These are phyloP conservation scores for Fusarium bactridioides DNA, from an alignment of 2,329 filamentous ascomycete genomes.

Conservation along the genomic window DNA sequence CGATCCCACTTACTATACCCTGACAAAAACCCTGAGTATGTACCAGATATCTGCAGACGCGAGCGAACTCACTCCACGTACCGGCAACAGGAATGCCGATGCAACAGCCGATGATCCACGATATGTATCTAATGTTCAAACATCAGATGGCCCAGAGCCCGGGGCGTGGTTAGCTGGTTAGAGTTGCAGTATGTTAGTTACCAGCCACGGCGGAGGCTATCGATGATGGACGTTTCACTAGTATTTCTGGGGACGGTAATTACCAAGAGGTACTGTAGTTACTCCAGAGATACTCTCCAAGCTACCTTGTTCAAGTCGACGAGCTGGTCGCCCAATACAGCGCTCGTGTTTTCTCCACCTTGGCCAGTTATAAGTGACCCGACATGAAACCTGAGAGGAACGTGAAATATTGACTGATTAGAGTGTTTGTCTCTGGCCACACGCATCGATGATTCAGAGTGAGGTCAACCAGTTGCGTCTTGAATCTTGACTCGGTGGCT, in stretches of 20 bases:
- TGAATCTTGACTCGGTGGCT: conserved; percentile 9
- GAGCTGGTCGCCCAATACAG: conserved; percentile 6
- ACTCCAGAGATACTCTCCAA: conserved; percentile 3
- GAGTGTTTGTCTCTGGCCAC: conserved; percentile 18
- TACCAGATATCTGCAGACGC: not conserved
- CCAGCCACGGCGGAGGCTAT: not conserved
- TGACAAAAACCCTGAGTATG: not conserved
- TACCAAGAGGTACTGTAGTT: not conserved
- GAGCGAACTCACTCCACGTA: not conserved
- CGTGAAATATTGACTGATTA: conserved; percentile 23
- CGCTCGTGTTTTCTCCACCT: conserved; percentile 21
- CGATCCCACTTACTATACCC: not conserved
- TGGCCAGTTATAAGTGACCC: conserved; percentile 21
- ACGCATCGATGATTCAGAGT: conserved; percentile 18
- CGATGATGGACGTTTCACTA: conserved; percentile 9
- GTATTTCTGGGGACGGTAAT: conserved; percentile 2
- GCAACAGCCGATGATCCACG: not conserved
- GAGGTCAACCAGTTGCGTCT: conserved; percentile 3
- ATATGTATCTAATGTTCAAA: not conserved
- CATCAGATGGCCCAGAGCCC: conserved; percentile 1
- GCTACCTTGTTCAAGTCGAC: not conserved
- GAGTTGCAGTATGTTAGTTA: not conserved
- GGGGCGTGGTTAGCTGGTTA: conserved; percentile 16
- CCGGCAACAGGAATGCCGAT: conserved; percentile 10
- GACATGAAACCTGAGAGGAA: conserved; percentile 32